Conservation (phyloP, 2,329 filamentous ascomycete genomes). For the Colletotrichum sp. region DNA sequence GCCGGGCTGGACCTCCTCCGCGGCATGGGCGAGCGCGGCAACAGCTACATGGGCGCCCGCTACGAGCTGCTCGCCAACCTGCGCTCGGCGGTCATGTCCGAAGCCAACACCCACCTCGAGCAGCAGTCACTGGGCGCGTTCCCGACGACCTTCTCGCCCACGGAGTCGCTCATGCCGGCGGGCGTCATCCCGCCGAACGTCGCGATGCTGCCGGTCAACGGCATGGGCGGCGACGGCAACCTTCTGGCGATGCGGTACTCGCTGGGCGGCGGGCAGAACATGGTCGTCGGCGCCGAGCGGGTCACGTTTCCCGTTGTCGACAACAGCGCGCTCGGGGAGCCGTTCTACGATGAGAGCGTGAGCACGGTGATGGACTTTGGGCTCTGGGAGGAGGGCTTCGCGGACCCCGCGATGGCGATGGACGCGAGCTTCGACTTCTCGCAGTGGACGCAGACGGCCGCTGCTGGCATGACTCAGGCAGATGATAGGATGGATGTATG, state of each 20-base stretch:
- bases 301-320: slow-evolving; percentile 31
- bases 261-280: background rate
- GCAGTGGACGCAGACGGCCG: slow-evolving; percentile 27
- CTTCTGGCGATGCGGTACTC: background rate
- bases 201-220: background rate
- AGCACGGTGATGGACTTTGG: slow-evolving; percentile 34
- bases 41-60: slow-evolving; percentile 48
- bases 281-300: background rate
- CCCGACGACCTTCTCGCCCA: background rate
- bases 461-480: slow-evolving; percentile 10
- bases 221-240: background rate
- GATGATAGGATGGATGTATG: slow-evolving; percentile 18
- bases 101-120: background rate
- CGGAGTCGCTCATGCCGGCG: background rate
- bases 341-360: slow-evolving; percentile 31
- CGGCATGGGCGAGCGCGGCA: slow-evolving; percentile 57
- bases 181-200: background rate
- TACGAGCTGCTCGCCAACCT: slow-evolving; percentile 36
- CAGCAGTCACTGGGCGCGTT: background rate
- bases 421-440: slow-evolving; percentile 35
- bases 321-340: slow-evolving; percentile 30
- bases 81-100: slow-evolving; percentile 27
- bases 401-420: slow-evolving; percentile 37
- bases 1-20: slow-evolving; percentile 49
- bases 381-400: slow-evolving; percentile 43